Evolutionary conservation across 148 eudicot genomes (phyloP), one percentile per base, ranked within the genome.

Genomic region (Agrostemma githago): DNA sequence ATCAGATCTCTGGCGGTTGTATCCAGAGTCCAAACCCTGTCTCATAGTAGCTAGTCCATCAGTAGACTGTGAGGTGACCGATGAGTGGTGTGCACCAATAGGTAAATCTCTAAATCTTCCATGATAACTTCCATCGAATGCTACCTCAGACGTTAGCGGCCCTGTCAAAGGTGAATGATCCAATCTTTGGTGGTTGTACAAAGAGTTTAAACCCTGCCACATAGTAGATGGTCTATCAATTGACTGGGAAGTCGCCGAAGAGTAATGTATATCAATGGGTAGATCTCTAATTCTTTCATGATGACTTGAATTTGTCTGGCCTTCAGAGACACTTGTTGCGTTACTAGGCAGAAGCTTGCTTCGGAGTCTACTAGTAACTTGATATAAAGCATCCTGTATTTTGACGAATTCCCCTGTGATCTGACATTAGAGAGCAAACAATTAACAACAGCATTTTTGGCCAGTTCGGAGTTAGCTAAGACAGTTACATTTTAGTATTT

Each of bases 321-420:
- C 82, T 66, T 80, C 83, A 81, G 70, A 46, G 68, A 73, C 79
- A 76, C 71, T 83, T 39, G 53, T 44, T 63, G 72, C 61, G 70
- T 73, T 84, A 70, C 70, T 37, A 37, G 83, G 53, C 61, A 88
- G 83, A 37, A 83, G 63, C 66, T 83, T 78, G 62, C 82, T 81
- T 71, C 96, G 84, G 68, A 93, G 86, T 77, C 88, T 87, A 79
- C 88, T 78, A 11, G 90, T 86, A 68, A 90, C 90, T 59, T 83
- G 85, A 72, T 78, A 85, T 72, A 93, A 66, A 66, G 98, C 98
- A 82, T 89, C 89, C 79, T 78, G 88, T 48, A 86, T 91, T 74
- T 88, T 90, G 14, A 62, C 87, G 74, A 86, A 78, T 79, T 85
- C 84, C n/a, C 98, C 98, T 19, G 90, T 83, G 79, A 93, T 87